Evolutionary conservation across 2,329 filamentous ascomycete species (phyloP).

Genomic region (Venturia effusa): DNA sequence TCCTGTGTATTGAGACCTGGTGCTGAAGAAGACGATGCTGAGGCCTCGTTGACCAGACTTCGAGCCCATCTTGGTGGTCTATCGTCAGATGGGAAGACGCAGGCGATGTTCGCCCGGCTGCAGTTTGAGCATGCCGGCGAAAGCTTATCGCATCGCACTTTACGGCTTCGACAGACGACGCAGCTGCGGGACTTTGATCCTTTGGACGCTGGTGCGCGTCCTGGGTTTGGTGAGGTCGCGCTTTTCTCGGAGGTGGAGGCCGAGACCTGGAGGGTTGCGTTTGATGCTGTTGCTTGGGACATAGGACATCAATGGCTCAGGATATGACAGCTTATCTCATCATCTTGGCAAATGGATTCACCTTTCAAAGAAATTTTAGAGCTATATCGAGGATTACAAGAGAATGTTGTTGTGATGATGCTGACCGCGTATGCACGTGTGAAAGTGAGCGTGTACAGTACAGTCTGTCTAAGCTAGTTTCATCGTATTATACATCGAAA

Average conservation of each 20-base stretch:
- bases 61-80: slow-evolving; percentile 45
- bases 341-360: no score
- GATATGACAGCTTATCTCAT: not conserved
- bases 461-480: no score
- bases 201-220: slow-evolving; percentile 8
- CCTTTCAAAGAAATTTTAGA: no score
- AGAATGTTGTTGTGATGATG: no score
- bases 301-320: slow-evolving; percentile 1
- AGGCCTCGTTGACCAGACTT: slow-evolving; percentile 32
- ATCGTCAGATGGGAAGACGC: slow-evolving; percentile 39
- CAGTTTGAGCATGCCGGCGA: slow-evolving; percentile 46
- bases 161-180: slow-evolving; percentile 41
- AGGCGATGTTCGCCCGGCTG: slow-evolving; percentile 41
- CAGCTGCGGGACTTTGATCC: slow-evolving; percentile 8
- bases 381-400: no score
- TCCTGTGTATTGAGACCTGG: slow-evolving; percentile 19
- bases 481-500: no score
- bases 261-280: slow-evolving; percentile 10
- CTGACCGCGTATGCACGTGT: no score
- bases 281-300: not conserved
- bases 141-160: slow-evolving; percentile 47
- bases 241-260: slow-evolving; percentile 12
- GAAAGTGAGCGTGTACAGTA: no score
- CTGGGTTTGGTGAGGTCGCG: slow-evolving; percentile 9
- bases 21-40: slow-evolving; percentile 14